Evolutionary conservation across 2,329 filamentous ascomycete species (phyloP), one percentile per base, ranked within the genome.

Genomic region (Curvularia spicifera): DNA sequence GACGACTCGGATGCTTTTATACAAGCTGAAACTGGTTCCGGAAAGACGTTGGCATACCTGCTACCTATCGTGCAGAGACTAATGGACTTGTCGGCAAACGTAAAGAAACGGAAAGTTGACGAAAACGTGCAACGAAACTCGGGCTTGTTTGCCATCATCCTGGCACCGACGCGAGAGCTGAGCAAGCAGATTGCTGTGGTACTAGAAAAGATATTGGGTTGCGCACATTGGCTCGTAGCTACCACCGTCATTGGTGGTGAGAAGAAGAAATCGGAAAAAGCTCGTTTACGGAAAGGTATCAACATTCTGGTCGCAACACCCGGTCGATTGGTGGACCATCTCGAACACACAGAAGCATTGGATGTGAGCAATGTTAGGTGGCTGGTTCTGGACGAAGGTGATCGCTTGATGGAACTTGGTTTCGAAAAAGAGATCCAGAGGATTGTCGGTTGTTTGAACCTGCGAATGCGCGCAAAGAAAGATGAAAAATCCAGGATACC

Each of bases 301-400:
- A 99, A 98, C 78, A 97, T 99, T 45, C 80, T 99, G 35, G 92
- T 99, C 42, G 95, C 95, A 3, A 99, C 95, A 0, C 95, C 95
- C 0, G 95, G 95, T 70, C 87, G 95, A 60, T 81, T 99, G 57
- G 90, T 89, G 4, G 95, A 99, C 80, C 95, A 99, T 77, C 80
- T 99, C 47, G 89, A 96, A 67, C 92, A 97, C 72, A 99, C 95
- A 0, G 88, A 97, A 76, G 92, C 89, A 0, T 81, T 99, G 51
- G 91, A 95, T 64, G 87, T 98, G 40, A 91, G 90, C 69, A 93
- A 89, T 22, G 94, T 97, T 4, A 85, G 94, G 59, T 99, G 95
- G 95, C 80, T 99, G 24, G 89, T 99, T 2, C 84, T 99, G 5
- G 95, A 99, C 70, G 95, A 99, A 78, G 95, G 95, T 29, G 95